Percentiles rank a stretch among this genome's conserved stretches.
Evolutionary conservation across 768 basidiomycete genomes (phyloP).

Genomic region (Suillus cothurnatus): DNA sequence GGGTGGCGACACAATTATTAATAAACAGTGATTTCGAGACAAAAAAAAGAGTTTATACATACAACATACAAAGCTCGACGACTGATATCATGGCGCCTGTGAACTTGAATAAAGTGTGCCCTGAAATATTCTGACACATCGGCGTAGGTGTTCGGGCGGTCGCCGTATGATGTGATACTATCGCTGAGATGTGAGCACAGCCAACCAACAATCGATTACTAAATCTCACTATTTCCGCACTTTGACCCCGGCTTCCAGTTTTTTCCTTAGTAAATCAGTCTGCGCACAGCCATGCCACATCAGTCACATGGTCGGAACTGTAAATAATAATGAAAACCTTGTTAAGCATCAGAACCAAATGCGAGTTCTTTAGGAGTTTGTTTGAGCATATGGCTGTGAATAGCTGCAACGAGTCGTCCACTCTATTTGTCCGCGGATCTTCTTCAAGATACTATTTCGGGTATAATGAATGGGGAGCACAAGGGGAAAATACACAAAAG

Average conservation of each 20-base stretch:
- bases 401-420: slow-evolving; percentile 80
- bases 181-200: slow-evolving; percentile 1
- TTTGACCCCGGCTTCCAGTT: slow-evolving; percentile 65
- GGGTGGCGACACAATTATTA: slow-evolving; percentile 7
- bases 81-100: slow-evolving; percentile 63
- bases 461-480: slow-evolving; percentile 12
- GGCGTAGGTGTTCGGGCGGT: slow-evolving; percentile 70
- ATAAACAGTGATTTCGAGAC: slow-evolving; percentile 3
- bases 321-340: slow-evolving; percentile 49
- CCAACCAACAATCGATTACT: slow-evolving; percentile 8
- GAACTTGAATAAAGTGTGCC: slow-evolving; percentile 81
- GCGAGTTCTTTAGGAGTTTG: slow-evolving; percentile 68
- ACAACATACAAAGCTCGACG: slow-evolving; percentile 67
- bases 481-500: slow-evolving; percentile 5
- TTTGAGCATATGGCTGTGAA: slow-evolving; percentile 78
- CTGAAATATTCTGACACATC: slow-evolving; percentile 78
- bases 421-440: slow-evolving; percentile 75
- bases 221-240: slow-evolving; percentile 75
- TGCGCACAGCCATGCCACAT: slow-evolving; percentile 30
- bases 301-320: slow-evolving; percentile 8
- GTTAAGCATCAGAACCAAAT: slow-evolving; percentile 77
- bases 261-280: slow-evolving; percentile 74
- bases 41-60: slow-evolving; percentile 32
- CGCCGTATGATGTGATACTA: slow-evolving; percentile 79
- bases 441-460: slow-evolving; percentile 72